Conservation (phyloP, 768 basidiomycete genomes). For the Pleurotus eryngii region DNA sequence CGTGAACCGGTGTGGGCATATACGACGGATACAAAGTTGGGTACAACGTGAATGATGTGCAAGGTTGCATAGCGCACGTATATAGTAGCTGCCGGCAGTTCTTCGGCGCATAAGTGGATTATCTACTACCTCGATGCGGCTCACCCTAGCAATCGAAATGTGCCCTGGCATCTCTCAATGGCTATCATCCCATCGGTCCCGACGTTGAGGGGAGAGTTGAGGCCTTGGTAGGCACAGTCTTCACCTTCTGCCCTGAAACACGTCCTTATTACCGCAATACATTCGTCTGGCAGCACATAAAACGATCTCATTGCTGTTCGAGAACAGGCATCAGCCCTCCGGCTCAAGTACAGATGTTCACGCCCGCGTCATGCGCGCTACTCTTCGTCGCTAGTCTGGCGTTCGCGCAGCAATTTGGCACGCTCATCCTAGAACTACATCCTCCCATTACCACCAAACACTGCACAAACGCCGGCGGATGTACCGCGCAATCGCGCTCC, state of each 20-base stretch:
- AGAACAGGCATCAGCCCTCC: background rate
- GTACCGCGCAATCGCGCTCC: conserved; percentile 14
- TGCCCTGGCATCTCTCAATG: background rate
- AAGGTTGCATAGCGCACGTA: no score
- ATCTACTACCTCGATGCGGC: background rate
- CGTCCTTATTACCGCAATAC: background rate
- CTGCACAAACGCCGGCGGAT: conserved; percentile 26
- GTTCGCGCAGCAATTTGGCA: conserved; percentile 35
- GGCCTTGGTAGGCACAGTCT: background rate
- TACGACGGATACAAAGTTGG: no score
- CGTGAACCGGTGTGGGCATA: no score
- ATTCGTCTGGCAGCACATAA: background rate
- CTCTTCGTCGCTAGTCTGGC: conserved; percentile 18
- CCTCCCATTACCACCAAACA: conserved; percentile 28
- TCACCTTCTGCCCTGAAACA: background rate
- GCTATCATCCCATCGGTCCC: background rate
- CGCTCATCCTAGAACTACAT: conserved; percentile 32
- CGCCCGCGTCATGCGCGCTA: conserved; percentile 8
- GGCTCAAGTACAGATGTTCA: conserved; percentile 14
- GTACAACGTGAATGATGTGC: no score
- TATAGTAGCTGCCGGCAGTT: background rate
- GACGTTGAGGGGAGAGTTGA: background rate
- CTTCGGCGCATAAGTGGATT: background rate
- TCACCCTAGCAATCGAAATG: background rate
- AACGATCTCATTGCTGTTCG: background rate